phyloP scores from a whole-genome alignment of 345 rosid genomes.

The Eucalyptus erythrocorys region DNA sequence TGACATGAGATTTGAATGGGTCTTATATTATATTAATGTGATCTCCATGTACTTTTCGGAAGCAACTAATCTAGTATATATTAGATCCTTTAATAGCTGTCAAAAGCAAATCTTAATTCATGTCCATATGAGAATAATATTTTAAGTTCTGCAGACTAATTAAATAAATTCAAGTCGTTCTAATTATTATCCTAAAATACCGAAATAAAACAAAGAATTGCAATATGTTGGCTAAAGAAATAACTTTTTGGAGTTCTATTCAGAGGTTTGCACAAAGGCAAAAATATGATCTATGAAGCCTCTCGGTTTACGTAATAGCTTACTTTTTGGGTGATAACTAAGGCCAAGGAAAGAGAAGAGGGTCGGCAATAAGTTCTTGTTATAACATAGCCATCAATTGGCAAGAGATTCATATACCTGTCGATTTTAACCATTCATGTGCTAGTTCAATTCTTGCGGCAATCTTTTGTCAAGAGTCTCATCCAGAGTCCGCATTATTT shows the following conservation, averaged over 20 bases:
- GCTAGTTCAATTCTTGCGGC: background rate
- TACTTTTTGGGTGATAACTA: background rate
- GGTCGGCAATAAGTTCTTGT: background rate
- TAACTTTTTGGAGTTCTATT: background rate
- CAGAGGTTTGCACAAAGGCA: background rate
- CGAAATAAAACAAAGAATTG: background rate
- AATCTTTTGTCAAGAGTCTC: background rate
- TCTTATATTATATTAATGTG: background rate
- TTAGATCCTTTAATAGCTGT: background rate
- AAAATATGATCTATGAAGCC: background rate
- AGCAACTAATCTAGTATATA: background rate
- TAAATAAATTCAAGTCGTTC: background rate
- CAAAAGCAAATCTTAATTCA: background rate
- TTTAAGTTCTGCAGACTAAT: background rate
- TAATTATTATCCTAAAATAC: background rate
- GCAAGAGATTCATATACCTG: background rate
- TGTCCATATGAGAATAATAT: background rate
- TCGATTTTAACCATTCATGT: background rate
- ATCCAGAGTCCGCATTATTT: background rate
- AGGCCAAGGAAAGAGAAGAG: background rate
- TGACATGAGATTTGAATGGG: background rate
- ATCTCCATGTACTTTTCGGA: rapidly evolving
- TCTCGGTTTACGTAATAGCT: background rate
- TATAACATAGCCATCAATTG: background rate
- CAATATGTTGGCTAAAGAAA: background rate